Evolutionary conservation across 1,139 yeast genomes (phyloP).

Genomic region (Debaryomycetaceae sp.): DNA sequence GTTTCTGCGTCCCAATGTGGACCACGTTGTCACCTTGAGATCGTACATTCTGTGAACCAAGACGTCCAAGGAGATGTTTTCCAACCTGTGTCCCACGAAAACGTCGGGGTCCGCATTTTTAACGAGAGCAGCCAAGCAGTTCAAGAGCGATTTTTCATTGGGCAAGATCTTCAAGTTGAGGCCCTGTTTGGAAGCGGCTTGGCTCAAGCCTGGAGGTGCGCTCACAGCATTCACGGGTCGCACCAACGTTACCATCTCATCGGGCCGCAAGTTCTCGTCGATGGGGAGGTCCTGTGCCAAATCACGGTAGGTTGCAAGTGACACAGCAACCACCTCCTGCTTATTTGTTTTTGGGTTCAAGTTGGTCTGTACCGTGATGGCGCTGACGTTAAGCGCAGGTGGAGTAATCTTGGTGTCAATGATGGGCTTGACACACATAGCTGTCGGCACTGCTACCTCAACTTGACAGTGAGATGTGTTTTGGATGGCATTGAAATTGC

Average conservation of each 20-base stretch:
- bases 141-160: slow-evolving; percentile 69
- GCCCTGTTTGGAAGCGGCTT: slow-evolving; percentile 48
- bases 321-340: slow-evolving; percentile 84
- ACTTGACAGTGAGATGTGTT: slow-evolving; percentile 80
- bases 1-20: slow-evolving; percentile 77
- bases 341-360: slow-evolving; percentile 67
- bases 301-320: slow-evolving; percentile 63
- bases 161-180: slow-evolving; percentile 54
- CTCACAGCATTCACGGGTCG: slow-evolving; percentile 63
- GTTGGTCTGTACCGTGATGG: slow-evolving; percentile 76
- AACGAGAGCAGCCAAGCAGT: slow-evolving; percentile 67
- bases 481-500: slow-evolving; percentile 54
- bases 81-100: slow-evolving; percentile 81
- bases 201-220: slow-evolving; percentile 72
- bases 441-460: slow-evolving; percentile 58
- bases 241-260: slow-evolving; percentile 61
- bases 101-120: slow-evolving; percentile 85
- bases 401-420: slow-evolving; percentile 51
- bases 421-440: slow-evolving; percentile 47
- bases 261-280: slow-evolving; percentile 50
- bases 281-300: slow-evolving; percentile 73
- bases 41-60: slow-evolving; percentile 80
- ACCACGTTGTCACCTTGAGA: slow-evolving; percentile 69
- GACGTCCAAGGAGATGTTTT: slow-evolving; percentile 73
- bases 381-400: slow-evolving; percentile 57